Conservation (phyloP, 2,329 filamentous ascomycete species). For the Byssothecium circinans region DNA sequence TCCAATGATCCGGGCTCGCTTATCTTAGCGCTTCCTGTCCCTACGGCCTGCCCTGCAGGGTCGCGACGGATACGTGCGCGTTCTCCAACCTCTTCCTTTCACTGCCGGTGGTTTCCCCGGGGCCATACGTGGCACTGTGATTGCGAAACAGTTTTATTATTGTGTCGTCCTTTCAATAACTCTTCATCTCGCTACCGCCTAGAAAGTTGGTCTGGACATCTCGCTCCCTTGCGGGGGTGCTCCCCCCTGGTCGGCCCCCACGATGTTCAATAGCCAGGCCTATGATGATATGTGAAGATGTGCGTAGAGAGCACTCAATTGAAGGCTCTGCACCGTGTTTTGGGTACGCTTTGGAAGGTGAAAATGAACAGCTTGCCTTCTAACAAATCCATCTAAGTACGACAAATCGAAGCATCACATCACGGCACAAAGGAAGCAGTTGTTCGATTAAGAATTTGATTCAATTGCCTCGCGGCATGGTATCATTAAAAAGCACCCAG, state of each 20-base stretch:
- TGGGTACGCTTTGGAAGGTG: too few species aligned
- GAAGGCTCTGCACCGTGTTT: too few species aligned
- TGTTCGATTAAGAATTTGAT: background rate
- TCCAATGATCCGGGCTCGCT: constrained; percentile 7
- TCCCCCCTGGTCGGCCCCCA: too few species aligned
- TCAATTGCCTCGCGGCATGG: background rate
- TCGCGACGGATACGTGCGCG: constrained; percentile 1
- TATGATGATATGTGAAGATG: too few species aligned
- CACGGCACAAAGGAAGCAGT: background rate
- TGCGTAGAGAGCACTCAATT: too few species aligned
- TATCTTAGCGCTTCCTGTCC: background rate
- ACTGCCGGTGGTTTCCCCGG: background rate
- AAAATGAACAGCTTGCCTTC: too few species aligned
- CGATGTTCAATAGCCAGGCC: too few species aligned
- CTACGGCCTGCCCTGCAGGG: background rate
- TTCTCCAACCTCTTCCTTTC: constrained; percentile 18
- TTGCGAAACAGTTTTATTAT: constrained; percentile 1
- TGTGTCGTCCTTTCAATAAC: background rate
- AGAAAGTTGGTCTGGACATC: too few species aligned
- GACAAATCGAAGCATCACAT: too few species aligned
- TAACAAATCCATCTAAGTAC: too few species aligned
- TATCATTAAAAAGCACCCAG: background rate
- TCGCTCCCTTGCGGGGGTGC: too few species aligned
- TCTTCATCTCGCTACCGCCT: background rate
- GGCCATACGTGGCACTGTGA: constrained; percentile 11